These are phyloP conservation scores for Silene vulgaris DNA, from an alignment of 179 eudicot species.

Conservation along the genomic window DNA sequence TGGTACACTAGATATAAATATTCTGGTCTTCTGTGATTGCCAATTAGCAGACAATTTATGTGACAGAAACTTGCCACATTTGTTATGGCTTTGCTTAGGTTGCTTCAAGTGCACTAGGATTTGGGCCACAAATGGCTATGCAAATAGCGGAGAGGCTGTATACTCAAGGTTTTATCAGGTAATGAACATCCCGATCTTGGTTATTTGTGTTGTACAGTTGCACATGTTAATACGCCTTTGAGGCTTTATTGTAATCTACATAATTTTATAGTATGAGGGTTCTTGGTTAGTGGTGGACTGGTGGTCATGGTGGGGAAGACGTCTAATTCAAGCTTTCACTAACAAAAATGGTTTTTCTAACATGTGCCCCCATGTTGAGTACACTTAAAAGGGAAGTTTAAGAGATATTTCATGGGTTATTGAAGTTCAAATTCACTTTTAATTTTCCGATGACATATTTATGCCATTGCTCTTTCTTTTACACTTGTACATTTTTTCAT, in stretches of 20 bases:
- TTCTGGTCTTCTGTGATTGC: background rate
- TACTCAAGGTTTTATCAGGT: conserved; percentile 98
- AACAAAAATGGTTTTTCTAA: background rate
- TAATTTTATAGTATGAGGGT: conserved; percentile 4
- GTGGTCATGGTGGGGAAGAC: background rate
- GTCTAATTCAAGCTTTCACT: background rate
- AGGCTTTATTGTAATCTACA: conserved; percentile 4
- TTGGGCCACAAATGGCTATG: conserved; percentile 91
- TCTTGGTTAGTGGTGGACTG: background rate
- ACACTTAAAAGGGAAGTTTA: too few species aligned
- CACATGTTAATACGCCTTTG: background rate
- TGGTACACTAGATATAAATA: background rate
- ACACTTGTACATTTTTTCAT: too few species aligned
- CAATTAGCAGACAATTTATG: background rate
- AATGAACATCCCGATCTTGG: conserved; percentile 16
- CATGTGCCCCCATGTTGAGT: too few species aligned
- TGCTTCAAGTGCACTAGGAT: conserved; percentile 90
- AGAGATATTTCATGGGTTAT: too few species aligned
- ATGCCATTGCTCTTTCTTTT: too few species aligned
- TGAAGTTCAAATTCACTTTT: too few species aligned
- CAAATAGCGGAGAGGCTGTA: conserved; percentile 91
- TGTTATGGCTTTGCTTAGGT: conserved; percentile 45
- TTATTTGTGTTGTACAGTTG: background rate
- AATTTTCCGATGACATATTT: too few species aligned
- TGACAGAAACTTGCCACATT: conserved; percentile 13